Conservation (phyloP, 805 yeast species). For the Hanseniaspora pseudoguilliermondii region DNA sequence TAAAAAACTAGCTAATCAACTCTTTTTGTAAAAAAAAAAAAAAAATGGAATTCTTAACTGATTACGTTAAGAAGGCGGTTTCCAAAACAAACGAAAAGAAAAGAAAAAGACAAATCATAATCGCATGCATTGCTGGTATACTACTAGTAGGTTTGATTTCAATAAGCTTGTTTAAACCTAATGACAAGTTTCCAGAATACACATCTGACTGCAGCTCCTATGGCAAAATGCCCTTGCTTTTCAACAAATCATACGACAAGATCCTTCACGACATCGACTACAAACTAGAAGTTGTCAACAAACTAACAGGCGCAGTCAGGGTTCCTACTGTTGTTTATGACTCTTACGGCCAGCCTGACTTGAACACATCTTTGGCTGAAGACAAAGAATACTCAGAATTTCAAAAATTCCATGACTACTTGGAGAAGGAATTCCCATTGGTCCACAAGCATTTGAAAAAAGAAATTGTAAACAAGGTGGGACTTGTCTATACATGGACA, state of each 20-base stretch:
- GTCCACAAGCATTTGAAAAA: conserved; percentile 35
- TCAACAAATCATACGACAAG: conserved; percentile 19
- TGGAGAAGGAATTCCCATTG: conserved; percentile 27
- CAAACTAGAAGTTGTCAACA: conserved; percentile 30
- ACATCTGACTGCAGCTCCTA: conserved; percentile 9
- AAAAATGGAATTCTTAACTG: conserved; percentile 7
- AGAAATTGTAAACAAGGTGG: conserved; percentile 44
- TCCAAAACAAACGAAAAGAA: neutral
- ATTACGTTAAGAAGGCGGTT: neutral
- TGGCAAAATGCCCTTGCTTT: conserved; percentile 18
- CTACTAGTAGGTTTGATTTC: neutral
- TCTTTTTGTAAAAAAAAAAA: conserved; percentile 22
- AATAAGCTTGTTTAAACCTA: neutral
- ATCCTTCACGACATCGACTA: conserved; percentile 28
- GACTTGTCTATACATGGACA: conserved; percentile 48
- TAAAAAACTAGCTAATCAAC: too few species aligned
- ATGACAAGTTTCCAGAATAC: conserved; percentile 2
- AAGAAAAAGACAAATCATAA: neutral
- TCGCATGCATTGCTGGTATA: neutral
- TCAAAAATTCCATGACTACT: conserved; percentile 29
- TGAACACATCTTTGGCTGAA: neutral
- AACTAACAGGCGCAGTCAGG: conserved; percentile 45
- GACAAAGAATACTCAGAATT: conserved; percentile 28
- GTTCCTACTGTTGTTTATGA: conserved; percentile 57
- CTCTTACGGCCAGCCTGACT: conserved; percentile 28